Conservation (phyloP, 2,329 filamentous ascomycete genomes). For the Hymenoscyphus albidus region DNA sequence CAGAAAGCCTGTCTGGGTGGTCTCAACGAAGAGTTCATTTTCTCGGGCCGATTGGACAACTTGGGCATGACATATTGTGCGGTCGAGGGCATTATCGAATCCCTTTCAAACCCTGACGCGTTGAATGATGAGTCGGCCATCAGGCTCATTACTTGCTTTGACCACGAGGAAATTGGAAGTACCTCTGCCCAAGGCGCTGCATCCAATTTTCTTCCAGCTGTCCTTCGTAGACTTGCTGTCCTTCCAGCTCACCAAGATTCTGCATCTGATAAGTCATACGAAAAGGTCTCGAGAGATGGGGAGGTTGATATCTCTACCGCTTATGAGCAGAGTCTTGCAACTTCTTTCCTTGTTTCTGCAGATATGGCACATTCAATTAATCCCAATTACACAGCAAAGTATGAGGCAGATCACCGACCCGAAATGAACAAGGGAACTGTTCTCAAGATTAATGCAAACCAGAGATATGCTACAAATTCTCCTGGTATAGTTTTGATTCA, state of each 20-base stretch:
- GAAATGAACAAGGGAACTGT: slow-evolving; percentile 96
- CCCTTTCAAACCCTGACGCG: slow-evolving; percentile 58
- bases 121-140: slow-evolving; percentile 77
- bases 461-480: slow-evolving; percentile 93
- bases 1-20: slow-evolving; percentile 88
- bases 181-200: slow-evolving; percentile 89
- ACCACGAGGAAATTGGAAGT: slow-evolving; percentile 96
- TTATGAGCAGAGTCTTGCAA: slow-evolving; percentile 87
- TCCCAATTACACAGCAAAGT: slow-evolving; percentile 90
- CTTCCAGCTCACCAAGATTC: slow-evolving; percentile 55
- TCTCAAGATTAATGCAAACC: slow-evolving; percentile 97
- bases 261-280: slow-evolving; percentile 61
- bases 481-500: slow-evolving; percentile 91
- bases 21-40: slow-evolving; percentile 89
- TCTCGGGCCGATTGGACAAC: slow-evolving; percentile 93
- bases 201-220: slow-evolving; percentile 83
- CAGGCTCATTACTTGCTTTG: slow-evolving; percentile 89
- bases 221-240: slow-evolving; percentile 81
- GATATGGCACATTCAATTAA: slow-evolving; percentile 98
- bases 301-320: slow-evolving; percentile 69
- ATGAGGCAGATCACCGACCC: slow-evolving; percentile 85
- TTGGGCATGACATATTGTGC: slow-evolving; percentile 95
- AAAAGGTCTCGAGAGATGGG: slow-evolving; percentile 47
- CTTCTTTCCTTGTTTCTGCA: slow-evolving; percentile 89
- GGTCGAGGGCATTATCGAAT: slow-evolving; percentile 78